Evolutionary conservation across 768 basidiomycete species (phyloP).

Genomic region (Macrolepiota dolichaula): DNA sequence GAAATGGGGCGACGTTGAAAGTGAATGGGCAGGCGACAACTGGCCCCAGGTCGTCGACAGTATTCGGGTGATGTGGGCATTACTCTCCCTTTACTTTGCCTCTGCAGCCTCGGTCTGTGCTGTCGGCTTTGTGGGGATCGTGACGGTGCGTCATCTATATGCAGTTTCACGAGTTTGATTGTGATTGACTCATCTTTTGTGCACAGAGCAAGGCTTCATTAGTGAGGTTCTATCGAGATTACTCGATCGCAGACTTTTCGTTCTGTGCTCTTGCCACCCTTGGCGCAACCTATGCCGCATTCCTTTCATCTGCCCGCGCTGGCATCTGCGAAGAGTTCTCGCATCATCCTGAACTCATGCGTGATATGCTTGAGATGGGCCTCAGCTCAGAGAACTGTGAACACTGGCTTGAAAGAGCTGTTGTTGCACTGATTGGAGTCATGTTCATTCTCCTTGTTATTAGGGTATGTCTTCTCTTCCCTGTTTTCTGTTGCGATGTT

Average conservation of each 20-base stretch:
- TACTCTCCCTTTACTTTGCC: conserved; percentile 65
- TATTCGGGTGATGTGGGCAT: conserved; percentile 53
- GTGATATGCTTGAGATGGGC: conserved; percentile 66
- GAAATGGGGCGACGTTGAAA: conserved; percentile 16
- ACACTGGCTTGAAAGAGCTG: conserved; percentile 67
- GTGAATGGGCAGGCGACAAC: conserved; percentile 14
- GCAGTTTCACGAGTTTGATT: background rate
- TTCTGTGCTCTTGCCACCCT: conserved; percentile 61
- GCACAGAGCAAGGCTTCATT: conserved; percentile 56
- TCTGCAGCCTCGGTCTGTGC: conserved; percentile 61
- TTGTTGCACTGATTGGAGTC: conserved; percentile 53
- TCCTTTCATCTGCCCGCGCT: conserved; percentile 51
- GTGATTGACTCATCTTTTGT: background rate
- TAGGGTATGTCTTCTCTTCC: conserved; percentile 45
- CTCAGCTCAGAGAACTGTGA: conserved; percentile 81
- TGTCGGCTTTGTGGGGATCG: conserved; percentile 65
- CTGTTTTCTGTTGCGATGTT: background rate
- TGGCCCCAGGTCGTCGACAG: conserved; percentile 30
- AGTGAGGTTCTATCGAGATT: conserved; percentile 80
- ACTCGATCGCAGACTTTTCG: conserved; percentile 73
- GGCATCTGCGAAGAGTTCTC: conserved; percentile 73
- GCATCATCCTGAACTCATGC: conserved; percentile 71
- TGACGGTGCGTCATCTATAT: conserved; percentile 46
- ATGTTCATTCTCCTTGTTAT: conserved; percentile 62
- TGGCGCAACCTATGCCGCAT: conserved; percentile 55